Evolutionary conservation across 257 asterid genomes (phyloP).

Genomic region (Eucommia ulmoides): DNA sequence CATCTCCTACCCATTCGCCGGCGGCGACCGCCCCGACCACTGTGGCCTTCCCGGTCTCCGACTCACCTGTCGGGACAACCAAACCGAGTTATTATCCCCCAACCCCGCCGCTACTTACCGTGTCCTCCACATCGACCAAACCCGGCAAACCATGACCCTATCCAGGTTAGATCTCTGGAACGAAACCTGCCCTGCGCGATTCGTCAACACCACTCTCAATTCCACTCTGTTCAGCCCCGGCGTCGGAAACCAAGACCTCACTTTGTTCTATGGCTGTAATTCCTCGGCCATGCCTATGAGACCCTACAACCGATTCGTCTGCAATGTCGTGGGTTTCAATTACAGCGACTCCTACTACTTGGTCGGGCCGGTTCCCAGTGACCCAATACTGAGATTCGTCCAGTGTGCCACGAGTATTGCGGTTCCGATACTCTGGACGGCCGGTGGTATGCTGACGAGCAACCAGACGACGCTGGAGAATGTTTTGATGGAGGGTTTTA

Average conservation of each 20-base stretch:
- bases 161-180: constrained; percentile 36
- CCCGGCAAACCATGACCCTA: constrained; percentile 19
- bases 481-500: constrained; percentile 46
- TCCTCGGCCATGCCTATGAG: constrained; percentile 6
- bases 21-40: constrained; percentile 45
- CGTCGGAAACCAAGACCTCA: constrained; percentile 19
- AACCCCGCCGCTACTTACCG: constrained; percentile 29
- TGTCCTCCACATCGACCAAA: constrained; percentile 27
- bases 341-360: constrained; percentile 26
- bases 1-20: constrained; percentile 45
- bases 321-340: constrained; percentile 12
- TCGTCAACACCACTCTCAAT: constrained; percentile 30
- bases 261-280: constrained; percentile 43
- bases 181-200: constrained; percentile 33
- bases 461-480: constrained; percentile 22
- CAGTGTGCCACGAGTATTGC: constrained; percentile 20
- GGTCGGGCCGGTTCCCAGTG: constrained; percentile 37
- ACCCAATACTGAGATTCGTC: constrained; percentile 23
- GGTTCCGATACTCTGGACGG: constrained; percentile 24
- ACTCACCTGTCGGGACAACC: constrained; percentile 30
- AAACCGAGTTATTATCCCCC: constrained; percentile 25
- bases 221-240: constrained; percentile 15
- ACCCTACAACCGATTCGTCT: constrained; percentile 31
- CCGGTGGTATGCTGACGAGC: constrained; percentile 19
- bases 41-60: constrained; percentile 45